These are phyloP conservation scores for Cercophora scortea DNA, from an alignment of 495 filamentous ascomycete species.

Conservation along the genomic window DNA sequence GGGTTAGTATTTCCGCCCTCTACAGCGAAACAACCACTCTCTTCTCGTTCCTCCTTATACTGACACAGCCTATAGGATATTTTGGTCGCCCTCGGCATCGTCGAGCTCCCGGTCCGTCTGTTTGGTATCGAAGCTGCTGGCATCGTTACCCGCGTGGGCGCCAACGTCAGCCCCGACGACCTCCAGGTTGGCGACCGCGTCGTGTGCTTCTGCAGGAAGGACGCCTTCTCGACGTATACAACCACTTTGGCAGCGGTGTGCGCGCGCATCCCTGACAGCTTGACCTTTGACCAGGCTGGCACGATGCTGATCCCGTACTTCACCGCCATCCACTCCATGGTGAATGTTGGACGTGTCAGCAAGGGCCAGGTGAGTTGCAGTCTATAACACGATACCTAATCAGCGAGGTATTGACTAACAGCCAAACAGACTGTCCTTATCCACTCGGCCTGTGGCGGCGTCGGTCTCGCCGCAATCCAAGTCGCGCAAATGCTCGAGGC, in stretches of 20 bases:
- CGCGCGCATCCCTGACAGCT: background rate
- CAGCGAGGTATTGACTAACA: too few species aligned
- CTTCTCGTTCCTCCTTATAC: too few species aligned
- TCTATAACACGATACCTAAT: too few species aligned
- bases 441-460: slow-evolving; percentile 40
- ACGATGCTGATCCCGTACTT: background rate
- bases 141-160: background rate
- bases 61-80: too few species aligned
- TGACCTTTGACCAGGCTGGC: background rate
- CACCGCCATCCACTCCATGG: background rate
- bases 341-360: background rate
- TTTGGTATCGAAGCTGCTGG: too few species aligned
- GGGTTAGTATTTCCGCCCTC: too few species aligned
- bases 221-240: background rate
- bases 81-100: background rate
- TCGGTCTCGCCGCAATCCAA: slow-evolving; percentile 45
- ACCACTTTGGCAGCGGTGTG: background rate
- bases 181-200: background rate
- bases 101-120: background rate
- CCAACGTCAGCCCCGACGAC: background rate
- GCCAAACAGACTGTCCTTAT: slow-evolving; percentile 48
- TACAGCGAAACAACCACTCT: too few species aligned
- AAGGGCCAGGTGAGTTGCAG: too few species aligned
- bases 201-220: background rate
- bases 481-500: slow-evolving; percentile 40